Evolutionary conservation across 768 basidiomycete genomes (phyloP), one percentile per base, ranked within the genome.

Genomic region (Cubamyces sp.): DNA sequence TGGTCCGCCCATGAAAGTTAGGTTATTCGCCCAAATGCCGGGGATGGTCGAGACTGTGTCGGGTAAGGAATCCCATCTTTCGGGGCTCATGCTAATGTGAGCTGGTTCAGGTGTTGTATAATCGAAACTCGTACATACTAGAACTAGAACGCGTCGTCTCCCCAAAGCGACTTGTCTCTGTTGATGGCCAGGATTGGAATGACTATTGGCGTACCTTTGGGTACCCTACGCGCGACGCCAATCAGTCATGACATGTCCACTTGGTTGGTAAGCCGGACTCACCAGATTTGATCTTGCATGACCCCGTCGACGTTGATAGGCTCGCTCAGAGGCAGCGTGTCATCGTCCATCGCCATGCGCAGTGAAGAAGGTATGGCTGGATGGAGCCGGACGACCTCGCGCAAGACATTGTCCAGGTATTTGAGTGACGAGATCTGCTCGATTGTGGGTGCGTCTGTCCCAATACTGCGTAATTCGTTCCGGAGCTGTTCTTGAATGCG

Each of bases 1-100:
- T 16, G 84, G 83, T 1, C 88, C 88, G 23, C 84, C 85, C 3
- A 86, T 65, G 78, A 90, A 90, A 0, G 84, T 82, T 19, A 88
- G 68, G 66, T 84, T 66, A 65, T 87, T 81, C 18, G 81, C 79
- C 81, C 82, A 87, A 1, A 88, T 77, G 7, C 87, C 84, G 11
- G 88, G 88, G 42, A 89, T 74, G 1, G 70, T 58, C 6, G 69
- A 69, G 0, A 78, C 81, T 1, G 75, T 74, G 21, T 81, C 78
- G 0, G 87, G 85, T 86, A 71, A 0, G 78, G 51, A 14, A 14
- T 74, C 69, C 88, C 88, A 90, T 2, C 87, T 77, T 64, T 88
- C 87, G 0, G 87, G 87, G 63, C 85, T 88, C 60, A 19, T 40
- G 50, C 8, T 16, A 14, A 16, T 26, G 25, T 19, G 19, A 43